phyloP scores from a whole-genome alignment of 306 rosid genomes.

The Vicia sativa region DNA sequence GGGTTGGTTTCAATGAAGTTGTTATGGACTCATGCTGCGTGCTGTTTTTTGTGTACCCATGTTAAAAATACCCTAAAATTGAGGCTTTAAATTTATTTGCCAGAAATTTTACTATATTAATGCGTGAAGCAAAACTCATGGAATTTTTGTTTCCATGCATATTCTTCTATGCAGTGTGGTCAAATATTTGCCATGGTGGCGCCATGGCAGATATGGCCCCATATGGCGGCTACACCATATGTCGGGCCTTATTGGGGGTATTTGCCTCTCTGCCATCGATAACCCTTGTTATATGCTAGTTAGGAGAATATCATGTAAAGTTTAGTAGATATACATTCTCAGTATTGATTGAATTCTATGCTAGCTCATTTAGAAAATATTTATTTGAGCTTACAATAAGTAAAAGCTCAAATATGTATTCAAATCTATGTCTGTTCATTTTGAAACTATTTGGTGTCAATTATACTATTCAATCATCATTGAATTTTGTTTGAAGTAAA shows the following conservation, averaged over 20 bases:
- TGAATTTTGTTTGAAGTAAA: slow-evolving; percentile 5
- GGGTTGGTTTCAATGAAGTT: slow-evolving; percentile 21
- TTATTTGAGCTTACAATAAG: slow-evolving; percentile 2
- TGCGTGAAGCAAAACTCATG: neutral
- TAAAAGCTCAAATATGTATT: too few species aligned
- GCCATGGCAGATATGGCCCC: too few species aligned
- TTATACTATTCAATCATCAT: slow-evolving; percentile 5
- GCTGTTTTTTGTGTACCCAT: slow-evolving; percentile 23
- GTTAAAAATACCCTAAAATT: neutral
- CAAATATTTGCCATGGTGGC: too few species aligned
- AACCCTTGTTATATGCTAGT: neutral
- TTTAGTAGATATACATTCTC: neutral
- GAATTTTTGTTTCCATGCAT: slow-evolving; percentile 25
- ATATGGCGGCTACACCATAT: too few species aligned
- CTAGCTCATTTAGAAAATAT: neutral
- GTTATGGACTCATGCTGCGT: slow-evolving; percentile 11
- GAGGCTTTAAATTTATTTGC: neutral
- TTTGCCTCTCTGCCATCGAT: too few species aligned
- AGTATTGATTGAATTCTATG: neutral
- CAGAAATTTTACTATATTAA: neutral
- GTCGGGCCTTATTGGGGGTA: too few species aligned
- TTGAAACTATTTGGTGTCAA: neutral
- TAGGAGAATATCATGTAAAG: slow-evolving; percentile 3
- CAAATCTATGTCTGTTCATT: too few species aligned
- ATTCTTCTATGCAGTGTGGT: too few species aligned